A percentile compares a stretch with the other conserved stretches of the same genome.
phyloP scores from a whole-genome alignment of 371 early-diverging fungal species.

The Rhizomucor pusillus region DNA sequence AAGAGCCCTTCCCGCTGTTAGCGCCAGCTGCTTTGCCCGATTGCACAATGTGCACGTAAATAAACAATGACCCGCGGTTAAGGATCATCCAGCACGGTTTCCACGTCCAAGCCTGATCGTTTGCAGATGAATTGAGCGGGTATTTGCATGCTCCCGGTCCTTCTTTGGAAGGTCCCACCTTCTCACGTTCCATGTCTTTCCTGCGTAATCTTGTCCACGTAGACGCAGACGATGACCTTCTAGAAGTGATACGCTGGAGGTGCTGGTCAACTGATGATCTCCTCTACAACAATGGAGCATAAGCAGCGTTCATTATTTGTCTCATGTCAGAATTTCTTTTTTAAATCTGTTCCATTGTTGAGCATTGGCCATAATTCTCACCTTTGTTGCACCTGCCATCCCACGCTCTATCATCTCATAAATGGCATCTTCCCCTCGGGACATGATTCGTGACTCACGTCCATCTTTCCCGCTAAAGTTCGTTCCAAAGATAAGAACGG shows the following conservation, averaged over 20 bases:
- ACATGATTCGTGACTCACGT: constrained; percentile 1
- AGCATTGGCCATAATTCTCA: too few relatives aligned
- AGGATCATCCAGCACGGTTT: constrained; percentile 25
- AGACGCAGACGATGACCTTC: background rate
- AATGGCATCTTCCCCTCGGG: constrained; percentile 1
- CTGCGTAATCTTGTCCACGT: constrained; percentile 16
- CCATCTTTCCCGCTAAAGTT: constrained; percentile 2
- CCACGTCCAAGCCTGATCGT: constrained; percentile 10
- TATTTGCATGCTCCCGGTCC: constrained; percentile 19
- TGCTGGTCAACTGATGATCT: background rate
- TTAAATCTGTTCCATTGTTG: too few relatives aligned
- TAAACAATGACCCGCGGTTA: constrained; percentile 20
- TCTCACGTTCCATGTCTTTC: constrained; percentile 14
- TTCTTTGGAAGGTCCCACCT: constrained; percentile 23
- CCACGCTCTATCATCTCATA: background rate
- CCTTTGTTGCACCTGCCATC: too few relatives aligned
- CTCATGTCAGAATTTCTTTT: too few relatives aligned
- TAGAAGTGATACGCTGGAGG: background rate
- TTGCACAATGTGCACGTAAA: constrained; percentile 14
- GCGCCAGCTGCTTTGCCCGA: background rate
- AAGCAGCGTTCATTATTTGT: too few relatives aligned
- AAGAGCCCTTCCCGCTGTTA: background rate
- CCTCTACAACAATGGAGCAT: too few relatives aligned
- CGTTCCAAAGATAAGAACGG: constrained; percentile 1
- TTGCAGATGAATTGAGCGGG: background rate